Conservation (phyloP, 495 filamentous ascomycete genomes). For the Xanthoparmelia taractica region DNA sequence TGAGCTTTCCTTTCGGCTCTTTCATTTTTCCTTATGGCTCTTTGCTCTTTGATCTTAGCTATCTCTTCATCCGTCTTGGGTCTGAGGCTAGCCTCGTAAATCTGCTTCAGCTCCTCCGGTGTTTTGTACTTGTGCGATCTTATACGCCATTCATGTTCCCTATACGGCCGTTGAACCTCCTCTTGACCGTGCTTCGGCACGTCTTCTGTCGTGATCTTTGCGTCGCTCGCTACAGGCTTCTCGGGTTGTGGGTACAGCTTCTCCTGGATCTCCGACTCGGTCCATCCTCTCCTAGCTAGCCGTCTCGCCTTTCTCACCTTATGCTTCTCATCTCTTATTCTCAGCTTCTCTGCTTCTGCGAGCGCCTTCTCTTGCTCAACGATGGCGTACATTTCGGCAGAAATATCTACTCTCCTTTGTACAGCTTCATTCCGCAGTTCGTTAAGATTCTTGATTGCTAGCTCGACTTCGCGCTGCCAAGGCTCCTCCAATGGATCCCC, state of each 20-base stretch:
- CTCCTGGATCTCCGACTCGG: constrained; percentile 12
- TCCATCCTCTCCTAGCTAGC: constrained; percentile 17
- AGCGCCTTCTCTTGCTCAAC: constrained; percentile 31
- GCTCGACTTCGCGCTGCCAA: constrained; percentile 22
- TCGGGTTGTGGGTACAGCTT: constrained; percentile 14
- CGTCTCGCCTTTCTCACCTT: constrained; percentile 17
- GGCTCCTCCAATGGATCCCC: not conserved
- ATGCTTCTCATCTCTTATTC: constrained; percentile 12
- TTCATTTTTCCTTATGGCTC: constrained; percentile 27
- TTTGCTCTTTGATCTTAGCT: constrained; percentile 35
- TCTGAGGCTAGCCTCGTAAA: constrained; percentile 1
- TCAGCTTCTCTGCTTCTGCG: constrained; percentile 17
- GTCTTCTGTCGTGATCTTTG: not conserved
- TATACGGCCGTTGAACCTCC: not conserved
- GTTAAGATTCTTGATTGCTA: constrained; percentile 8
- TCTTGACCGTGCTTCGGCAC: not conserved
- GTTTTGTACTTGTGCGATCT: not conserved
- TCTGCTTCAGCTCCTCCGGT: not conserved
- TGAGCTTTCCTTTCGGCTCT: constrained; percentile 34
- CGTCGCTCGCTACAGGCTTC: not conserved
- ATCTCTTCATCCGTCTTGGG: constrained; percentile 31
- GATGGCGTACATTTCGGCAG: constrained; percentile 43
- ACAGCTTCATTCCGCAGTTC: constrained; percentile 28
- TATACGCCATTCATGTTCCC: not conserved
- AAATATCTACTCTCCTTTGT: constrained; percentile 49